These are phyloP conservation scores for Teunomyces atbi DNA, from an alignment of 805 yeast species.

Conservation along the genomic window DNA sequence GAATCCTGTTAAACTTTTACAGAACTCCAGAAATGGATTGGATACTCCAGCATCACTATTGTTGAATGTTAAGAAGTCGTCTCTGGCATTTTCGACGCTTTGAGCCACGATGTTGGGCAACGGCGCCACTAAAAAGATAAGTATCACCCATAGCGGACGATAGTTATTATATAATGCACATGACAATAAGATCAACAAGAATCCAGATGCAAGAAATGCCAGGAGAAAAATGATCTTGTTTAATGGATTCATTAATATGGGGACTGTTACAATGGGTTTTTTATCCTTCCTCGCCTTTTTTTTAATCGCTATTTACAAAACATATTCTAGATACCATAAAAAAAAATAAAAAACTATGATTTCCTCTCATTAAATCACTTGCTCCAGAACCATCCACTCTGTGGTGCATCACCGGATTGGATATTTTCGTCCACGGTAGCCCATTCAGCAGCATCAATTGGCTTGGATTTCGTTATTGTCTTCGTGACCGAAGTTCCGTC, in stretches of 20 bases:
- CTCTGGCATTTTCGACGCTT: conserved; percentile 37
- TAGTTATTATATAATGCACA: conserved; percentile 46
- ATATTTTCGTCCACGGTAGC: conserved; percentile 25
- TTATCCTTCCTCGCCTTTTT: background rate
- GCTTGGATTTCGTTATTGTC: conserved; percentile 30
- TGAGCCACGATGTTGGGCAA: conserved; percentile 42
- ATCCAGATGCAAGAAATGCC: conserved; percentile 46
- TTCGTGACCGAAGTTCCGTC: conserved; percentile 39
- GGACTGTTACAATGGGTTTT: background rate
- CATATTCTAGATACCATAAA: conserved; percentile 1
- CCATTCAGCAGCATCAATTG: conserved; percentile 36
- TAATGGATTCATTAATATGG: conserved; percentile 38
- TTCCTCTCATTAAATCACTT: background rate
- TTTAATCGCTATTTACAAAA: conserved; percentile 1
- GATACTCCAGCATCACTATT: conserved; percentile 39
- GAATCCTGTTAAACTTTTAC: conserved; percentile 39
- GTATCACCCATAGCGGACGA: conserved; percentile 42
- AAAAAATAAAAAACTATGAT: background rate
- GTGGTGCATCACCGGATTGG: conserved; percentile 11
- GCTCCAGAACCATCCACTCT: conserved; percentile 26
- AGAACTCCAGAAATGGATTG: conserved; percentile 36
- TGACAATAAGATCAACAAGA: conserved; percentile 40
- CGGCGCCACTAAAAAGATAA: conserved; percentile 43
- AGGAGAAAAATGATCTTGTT: conserved; percentile 46
- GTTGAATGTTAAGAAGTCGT: conserved; percentile 44